Evolutionary conservation across 2,329 filamentous ascomycete genomes (phyloP).

Genomic region (Penicillium sp.): DNA sequence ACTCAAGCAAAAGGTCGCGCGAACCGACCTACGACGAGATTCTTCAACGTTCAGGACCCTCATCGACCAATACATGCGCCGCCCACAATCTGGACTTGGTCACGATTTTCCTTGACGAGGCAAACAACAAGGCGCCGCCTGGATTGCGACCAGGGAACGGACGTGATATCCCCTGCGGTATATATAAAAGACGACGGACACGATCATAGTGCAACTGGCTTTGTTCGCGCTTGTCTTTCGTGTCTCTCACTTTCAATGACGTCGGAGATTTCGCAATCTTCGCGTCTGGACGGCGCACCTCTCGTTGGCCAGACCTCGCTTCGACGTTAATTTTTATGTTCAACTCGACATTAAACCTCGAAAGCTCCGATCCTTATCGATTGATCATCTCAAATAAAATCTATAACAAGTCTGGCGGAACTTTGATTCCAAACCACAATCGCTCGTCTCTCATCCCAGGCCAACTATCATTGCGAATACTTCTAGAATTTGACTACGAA

Average conservation of each 20-base stretch:
- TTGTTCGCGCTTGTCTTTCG: neutral
- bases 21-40: neutral
- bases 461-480: neutral
- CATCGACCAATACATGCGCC: neutral
- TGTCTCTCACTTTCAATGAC: conserved; percentile 13
- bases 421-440: neutral
- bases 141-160: conserved; percentile 6
- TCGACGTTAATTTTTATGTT: conserved; percentile 6
- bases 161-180: neutral
- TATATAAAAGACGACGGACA: neutral
- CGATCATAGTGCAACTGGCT: neutral
- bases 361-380: neutral
- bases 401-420: neutral
- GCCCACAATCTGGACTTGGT: neutral
- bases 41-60: neutral
- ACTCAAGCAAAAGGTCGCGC: neutral
- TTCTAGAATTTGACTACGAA: neutral
- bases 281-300: conserved; percentile 18
- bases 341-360: neutral
- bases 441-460: neutral
- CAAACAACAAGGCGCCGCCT: conserved; percentile 7
- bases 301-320: conserved; percentile 11
- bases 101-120: neutral
- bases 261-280: conserved; percentile 9
- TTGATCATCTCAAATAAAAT: neutral